phyloP scores from a whole-genome alignment of 2,329 filamentous ascomycete genomes.

The Orbilia ellipsospora region DNA sequence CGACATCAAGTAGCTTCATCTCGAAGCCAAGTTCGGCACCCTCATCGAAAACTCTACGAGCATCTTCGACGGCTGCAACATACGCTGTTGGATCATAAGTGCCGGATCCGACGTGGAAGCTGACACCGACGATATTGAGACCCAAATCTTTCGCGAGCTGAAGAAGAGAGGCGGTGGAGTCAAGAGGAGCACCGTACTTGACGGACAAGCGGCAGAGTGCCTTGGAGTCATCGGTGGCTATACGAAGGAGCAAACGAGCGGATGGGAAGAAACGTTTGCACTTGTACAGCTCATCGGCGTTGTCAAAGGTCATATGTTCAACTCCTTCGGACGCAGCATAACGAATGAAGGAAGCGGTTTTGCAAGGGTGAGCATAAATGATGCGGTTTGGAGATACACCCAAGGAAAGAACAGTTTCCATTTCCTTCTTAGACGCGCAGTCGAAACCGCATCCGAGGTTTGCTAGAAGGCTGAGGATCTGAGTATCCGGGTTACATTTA shows the following conservation, averaged over 20 bases:
- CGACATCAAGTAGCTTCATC: constrained; percentile 90
- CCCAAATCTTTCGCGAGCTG: constrained; percentile 81
- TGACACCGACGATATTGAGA: constrained; percentile 92
- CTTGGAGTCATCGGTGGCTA: constrained; percentile 94
- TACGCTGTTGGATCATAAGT: constrained; percentile 94
- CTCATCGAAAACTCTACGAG: constrained; percentile 87
- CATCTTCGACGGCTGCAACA: constrained; percentile 88
- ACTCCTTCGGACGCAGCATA: constrained; percentile 86
- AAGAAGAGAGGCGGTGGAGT: constrained; percentile 80
- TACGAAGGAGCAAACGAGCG: constrained; percentile 92
- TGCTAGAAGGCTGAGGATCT: constrained; percentile 86
- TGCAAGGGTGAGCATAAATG: constrained; percentile 99
- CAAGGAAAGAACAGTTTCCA: constrained; percentile 86
- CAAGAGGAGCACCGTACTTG: constrained; percentile 94
- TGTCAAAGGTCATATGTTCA: constrained; percentile 99
- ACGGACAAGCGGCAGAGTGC: constrained; percentile 94
- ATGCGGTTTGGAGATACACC: constrained; percentile 89
- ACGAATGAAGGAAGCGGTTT: constrained; percentile 97
- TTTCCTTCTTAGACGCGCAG: constrained; percentile 97
- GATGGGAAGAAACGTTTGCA: constrained; percentile 90
- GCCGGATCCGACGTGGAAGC: constrained; percentile 97
- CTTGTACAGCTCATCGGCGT: constrained; percentile 97
- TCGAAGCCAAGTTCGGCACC: constrained; percentile 79
- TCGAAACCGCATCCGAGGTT: constrained; percentile 94
- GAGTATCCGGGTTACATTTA: constrained; percentile 97